phyloP scores from a whole-genome alignment of 768 basidiomycete species.

The Lentinula lateritia region DNA sequence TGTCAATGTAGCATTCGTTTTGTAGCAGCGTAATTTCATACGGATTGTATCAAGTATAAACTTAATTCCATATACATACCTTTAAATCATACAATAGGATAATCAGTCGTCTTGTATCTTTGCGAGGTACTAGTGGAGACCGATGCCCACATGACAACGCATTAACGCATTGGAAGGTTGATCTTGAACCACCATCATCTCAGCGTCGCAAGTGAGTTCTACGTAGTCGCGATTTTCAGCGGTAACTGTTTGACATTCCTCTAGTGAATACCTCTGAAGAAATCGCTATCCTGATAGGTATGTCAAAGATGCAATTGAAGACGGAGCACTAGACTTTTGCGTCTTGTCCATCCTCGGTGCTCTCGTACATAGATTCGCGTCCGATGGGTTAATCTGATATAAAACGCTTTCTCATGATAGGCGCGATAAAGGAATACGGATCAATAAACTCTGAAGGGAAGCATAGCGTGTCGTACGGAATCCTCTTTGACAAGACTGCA shows the following conservation, averaged over 20 bases:
- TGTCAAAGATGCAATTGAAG: neutral
- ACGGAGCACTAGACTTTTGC: no score
- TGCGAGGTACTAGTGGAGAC: no score
- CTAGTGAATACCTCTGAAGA: conserved; percentile 28
- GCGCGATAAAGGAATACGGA: conserved; percentile 40
- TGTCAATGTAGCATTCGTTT: conserved; percentile 3
- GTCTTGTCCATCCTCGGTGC: no score
- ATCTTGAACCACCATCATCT: neutral
- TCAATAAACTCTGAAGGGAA: conserved; percentile 31
- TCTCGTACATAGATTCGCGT: no score
- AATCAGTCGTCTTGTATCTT: no score
- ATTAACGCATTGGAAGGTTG: neutral
- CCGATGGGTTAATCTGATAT: no score
- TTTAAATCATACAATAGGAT: no score
- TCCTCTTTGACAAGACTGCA: conserved; percentile 42
- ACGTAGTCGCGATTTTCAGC: neutral
- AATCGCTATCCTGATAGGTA: conserved; percentile 30
- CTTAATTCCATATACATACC: no score
- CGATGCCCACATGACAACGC: neutral
- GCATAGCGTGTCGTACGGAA: conserved; percentile 32
- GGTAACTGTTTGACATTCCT: neutral
- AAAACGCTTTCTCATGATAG: conserved; percentile 10
- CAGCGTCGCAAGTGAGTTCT: neutral
- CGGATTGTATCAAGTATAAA: neutral
- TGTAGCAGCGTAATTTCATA: neutral